phyloP scores from a whole-genome alignment of 139 green algal species.

The Edaphochlamys debaryana region DNA sequence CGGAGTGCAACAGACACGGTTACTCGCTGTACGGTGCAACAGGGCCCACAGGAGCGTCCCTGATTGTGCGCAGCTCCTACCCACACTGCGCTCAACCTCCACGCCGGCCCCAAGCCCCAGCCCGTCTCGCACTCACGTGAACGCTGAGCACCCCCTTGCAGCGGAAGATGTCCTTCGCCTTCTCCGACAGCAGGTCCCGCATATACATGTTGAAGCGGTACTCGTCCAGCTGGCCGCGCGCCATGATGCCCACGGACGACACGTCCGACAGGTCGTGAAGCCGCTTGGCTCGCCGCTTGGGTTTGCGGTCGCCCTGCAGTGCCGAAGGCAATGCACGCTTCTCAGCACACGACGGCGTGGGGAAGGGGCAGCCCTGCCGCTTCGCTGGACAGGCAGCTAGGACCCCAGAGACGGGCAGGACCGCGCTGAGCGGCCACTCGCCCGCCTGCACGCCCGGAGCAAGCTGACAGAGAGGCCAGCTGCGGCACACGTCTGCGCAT shows the following conservation, averaged over 20 bases:
- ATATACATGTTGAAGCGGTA: conserved; percentile 93
- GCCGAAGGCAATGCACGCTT: not conserved
- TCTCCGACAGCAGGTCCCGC: conserved; percentile 80
- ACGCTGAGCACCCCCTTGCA: conserved; percentile 86
- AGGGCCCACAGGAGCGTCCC: not conserved
- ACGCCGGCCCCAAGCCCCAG: too few relatives aligned
- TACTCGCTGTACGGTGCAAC: too few relatives aligned
- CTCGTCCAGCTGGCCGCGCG: conserved; percentile 74
- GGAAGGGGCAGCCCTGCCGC: too few relatives aligned
- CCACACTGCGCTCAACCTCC: too few relatives aligned
- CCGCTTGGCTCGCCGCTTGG: conserved; percentile 69
- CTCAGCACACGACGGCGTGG: not conserved
- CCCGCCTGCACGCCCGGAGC: too few relatives aligned
- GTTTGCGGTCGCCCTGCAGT: conserved; percentile 58
- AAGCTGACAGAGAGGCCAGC: too few relatives aligned
- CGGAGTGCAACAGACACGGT: not conserved
- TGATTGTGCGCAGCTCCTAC: not conserved
- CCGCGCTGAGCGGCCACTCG: too few relatives aligned
- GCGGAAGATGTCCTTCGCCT: conserved; percentile 86
- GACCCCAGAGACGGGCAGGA: too few relatives aligned
- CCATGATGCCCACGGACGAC: conserved; percentile 77
- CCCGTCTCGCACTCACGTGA: conserved; percentile 56
- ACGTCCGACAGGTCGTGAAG: conserved; percentile 81
- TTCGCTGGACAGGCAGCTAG: not conserved
- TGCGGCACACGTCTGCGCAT: too few relatives aligned